Evolutionary conservation across 768 basidiomycete genomes (phyloP), one percentile per base, ranked within the genome.

Genomic region (Trametes punicea): DNA sequence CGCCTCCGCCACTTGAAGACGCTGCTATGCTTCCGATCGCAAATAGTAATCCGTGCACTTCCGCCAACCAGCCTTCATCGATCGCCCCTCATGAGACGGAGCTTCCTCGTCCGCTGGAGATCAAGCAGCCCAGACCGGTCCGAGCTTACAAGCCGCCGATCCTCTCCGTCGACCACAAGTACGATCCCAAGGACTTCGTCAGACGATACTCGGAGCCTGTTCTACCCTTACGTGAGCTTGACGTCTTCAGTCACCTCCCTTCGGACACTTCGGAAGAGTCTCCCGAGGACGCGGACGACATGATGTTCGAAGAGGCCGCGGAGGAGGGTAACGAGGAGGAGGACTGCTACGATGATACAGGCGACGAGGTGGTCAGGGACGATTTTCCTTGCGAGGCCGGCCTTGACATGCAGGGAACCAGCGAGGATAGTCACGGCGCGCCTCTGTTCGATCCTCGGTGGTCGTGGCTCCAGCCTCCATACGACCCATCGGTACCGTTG

Each of bases 31-130:
- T 21, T 11, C 54, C 58, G 42, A 60, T 60, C 58, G 23, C 53
- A 51, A 53, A 60, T 55, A 38, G 51, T 46, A 49, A 51, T 46
- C 39, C 51, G 52, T 36, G 41, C 7, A 20, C 39, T 38, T 50
- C 58, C 20, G 46, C 57, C 52, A 48, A 40, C 20, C 20, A 29
- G 11, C 58, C 54, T 15, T 55, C 58, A 60, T 60, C 58, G 58
- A 60, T 60, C 45, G 58, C 58, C 8, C 58, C 58, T 31, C 53
- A 60, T 55, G 48, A 60, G 39, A 60, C 54, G n/a, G 42, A 60
- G 45, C 53, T 60, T 8, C 49, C 57, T 15, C 57, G 57, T 23
- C 51, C 38, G 15, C 46, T 60, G 41, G 58, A 60, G 53, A 49
- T 60, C 36, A 27, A 51, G 49, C 47, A 49, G 40, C 58, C 58